Base-by-base conservation (phyloP, 345 rosid genomes). In the Laguncularia racemosa region DNA sequence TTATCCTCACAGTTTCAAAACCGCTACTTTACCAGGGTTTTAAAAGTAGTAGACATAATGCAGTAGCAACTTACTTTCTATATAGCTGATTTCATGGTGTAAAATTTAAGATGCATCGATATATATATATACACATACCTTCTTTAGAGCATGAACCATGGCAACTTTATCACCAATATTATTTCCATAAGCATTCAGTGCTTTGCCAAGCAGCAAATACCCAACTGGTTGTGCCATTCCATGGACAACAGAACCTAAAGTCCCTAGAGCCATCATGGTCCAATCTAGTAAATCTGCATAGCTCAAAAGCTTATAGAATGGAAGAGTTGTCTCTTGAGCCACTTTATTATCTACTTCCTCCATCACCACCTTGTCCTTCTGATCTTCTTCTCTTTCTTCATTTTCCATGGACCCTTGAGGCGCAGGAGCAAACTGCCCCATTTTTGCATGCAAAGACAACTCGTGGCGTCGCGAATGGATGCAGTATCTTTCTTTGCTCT, bases 161-260 rank as follows among this genome's bases (percentile, higher is more conserved):
- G 26, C 77, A 1, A 51, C 14, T 20, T 6, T 14, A 62, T 79
- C 60, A 0, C 15, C 0, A 8, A 75, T 60, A 60, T 84, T 66
- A 53, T 45, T 61, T 5, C 87, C 91, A 52, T 62, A 81, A 7
- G 80, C 91, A 48, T 81, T 40, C 3, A 79, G 81, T 28, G 91
- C 91, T 68, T 75, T 70, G 10, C 87, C 87, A 1, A 84, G 75
- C 67, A 84, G 47, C 53, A 81, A 50, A 59, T 84, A 81, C 8
- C 91, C 87, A 11, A 79, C 48, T 0, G 87, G 91, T 49, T 57
- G 80, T 51, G 87, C 87, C 80, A 76, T 65, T 53, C 91, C 91
- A 57, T 84, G 83, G 20, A 81, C 81, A 0, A 77, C 19, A 1
- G 85, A 70, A 18, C 91, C 87, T 14, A 77, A 20, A 2, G 76